phyloP scores from a whole-genome alignment of 805 yeast species.

The Cyberlindnera samutprakarnensis region DNA sequence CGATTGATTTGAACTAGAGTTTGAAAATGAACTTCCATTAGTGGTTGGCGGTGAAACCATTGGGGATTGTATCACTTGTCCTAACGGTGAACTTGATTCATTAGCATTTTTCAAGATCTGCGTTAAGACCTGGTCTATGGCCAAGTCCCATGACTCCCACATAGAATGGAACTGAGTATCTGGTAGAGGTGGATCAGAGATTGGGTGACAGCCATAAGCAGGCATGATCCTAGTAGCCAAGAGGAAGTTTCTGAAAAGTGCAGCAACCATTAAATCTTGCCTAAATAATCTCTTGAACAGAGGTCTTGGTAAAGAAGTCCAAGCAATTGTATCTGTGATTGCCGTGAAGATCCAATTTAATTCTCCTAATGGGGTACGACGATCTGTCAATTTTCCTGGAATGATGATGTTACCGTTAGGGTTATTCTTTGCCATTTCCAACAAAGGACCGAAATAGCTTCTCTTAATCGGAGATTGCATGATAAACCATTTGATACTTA shows the following conservation, averaged over 20 bases:
- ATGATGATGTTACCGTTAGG: conserved; percentile 45
- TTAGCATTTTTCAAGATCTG: conserved; percentile 46
- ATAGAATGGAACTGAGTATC: conserved; percentile 78
- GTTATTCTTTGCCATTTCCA: conserved; percentile 27
- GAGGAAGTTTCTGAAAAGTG: conserved; percentile 84
- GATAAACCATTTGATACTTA: conserved; percentile 85
- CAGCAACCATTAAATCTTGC: conserved; percentile 96
- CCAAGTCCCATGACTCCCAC: conserved; percentile 99
- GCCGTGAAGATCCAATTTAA: conserved; percentile 97
- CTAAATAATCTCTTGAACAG: conserved; percentile 84
- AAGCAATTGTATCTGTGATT: conserved; percentile 95
- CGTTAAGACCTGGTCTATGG: conserved; percentile 86
- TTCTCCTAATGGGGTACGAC: conserved; percentile 94
- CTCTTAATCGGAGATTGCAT: conserved; percentile 66
- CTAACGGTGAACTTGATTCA: conserved; percentile 11
- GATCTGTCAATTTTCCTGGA: conserved; percentile 87
- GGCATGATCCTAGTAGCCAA: conserved; percentile 94
- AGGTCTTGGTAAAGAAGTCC: conserved; percentile 87
- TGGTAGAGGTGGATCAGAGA: conserved; percentile 89
- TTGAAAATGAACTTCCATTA: neutral
- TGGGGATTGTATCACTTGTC: neutral
- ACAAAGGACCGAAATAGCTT: conserved; percentile 32
- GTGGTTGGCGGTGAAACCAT: conserved; percentile 1
- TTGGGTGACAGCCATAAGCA: conserved; percentile 85
- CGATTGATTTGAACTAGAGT: neutral